Percentiles rank a stretch among this genome's conserved stretches.
These are phyloP conservation scores for Erythrobasidium hasegawianum DNA, from an alignment of 1,284 basidiomycete species.

Conservation along the genomic window DNA sequence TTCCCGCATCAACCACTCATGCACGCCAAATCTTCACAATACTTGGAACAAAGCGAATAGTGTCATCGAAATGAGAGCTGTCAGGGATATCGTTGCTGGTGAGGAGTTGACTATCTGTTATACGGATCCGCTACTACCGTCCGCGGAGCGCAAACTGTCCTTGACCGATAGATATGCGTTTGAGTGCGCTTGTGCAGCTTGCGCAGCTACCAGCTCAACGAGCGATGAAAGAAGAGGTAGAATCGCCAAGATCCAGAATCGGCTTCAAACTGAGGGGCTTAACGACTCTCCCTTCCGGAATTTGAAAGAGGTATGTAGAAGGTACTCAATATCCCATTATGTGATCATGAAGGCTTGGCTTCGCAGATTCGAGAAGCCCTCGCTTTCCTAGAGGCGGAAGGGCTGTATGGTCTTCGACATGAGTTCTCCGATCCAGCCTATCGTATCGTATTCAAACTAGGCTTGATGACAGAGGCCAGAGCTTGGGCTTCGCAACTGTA, in stretches of 20 bases:
- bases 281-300: not conserved
- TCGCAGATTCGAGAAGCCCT: not conserved
- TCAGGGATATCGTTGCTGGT: not conserved
- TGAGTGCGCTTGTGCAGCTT: not conserved
- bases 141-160: not conserved
- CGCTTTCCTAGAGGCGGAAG: not conserved
- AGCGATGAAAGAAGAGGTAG: not conserved
- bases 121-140: not conserved
- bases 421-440: constrained; percentile 5
- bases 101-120: not conserved
- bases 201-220: not conserved
- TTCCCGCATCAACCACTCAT: not conserved
- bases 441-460: not conserved
- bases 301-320: not conserved
- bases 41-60: not conserved
- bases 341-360: too few relatives aligned
- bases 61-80: not conserved
- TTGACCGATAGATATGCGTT: not conserved
- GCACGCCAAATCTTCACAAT: not conserved
- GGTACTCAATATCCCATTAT: too few relatives aligned
- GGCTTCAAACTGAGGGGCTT: not conserved
- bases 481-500: not conserved
- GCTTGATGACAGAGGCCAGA: not conserved
- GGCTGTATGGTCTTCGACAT: not conserved
- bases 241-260: not conserved